A percentile compares a stretch with the other conserved stretches of the same genome.
Conservation (phyloP, 805 yeast species). For the Teunomyces cretensis region DNA sequence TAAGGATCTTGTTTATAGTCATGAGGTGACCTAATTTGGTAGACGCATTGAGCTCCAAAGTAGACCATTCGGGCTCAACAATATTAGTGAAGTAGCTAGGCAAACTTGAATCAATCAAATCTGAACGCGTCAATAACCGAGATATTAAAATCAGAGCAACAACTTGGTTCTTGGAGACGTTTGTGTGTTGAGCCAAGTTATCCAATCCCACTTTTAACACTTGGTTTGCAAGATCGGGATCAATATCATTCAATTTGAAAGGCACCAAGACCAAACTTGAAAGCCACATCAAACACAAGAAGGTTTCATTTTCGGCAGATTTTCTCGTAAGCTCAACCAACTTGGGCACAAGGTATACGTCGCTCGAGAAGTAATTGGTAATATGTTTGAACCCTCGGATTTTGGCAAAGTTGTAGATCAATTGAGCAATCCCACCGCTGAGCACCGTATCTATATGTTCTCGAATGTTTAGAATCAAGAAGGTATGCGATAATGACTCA, state of each 20-base stretch:
- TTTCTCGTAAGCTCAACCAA: slow-evolving; percentile 7
- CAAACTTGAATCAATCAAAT: slow-evolving; percentile 26
- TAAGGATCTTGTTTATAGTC: slow-evolving; percentile 38
- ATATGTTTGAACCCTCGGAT: slow-evolving; percentile 65
- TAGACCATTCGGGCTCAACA: slow-evolving; percentile 19
- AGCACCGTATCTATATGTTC: slow-evolving; percentile 1
- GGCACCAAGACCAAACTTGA: slow-evolving; percentile 72
- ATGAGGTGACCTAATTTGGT: slow-evolving; percentile 40
- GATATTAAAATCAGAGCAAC: slow-evolving; percentile 54
- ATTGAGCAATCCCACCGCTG: slow-evolving; percentile 21
- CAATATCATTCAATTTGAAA: slow-evolving; percentile 52
- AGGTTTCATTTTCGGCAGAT: slow-evolving; percentile 23
- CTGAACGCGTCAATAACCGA: slow-evolving; percentile 52
- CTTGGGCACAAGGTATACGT: slow-evolving; percentile 48
- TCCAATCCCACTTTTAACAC: slow-evolving; percentile 35
- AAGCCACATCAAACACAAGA: slow-evolving; percentile 65
- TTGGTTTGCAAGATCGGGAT: slow-evolving; percentile 25
- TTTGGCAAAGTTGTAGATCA: slow-evolving; percentile 62
- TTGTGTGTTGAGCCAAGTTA: slow-evolving; percentile 28
- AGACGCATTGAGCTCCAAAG: slow-evolving; percentile 7
- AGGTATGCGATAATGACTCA: slow-evolving; percentile 23
- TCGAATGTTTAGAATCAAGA: slow-evolving; percentile 13
- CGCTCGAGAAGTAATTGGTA: slow-evolving; percentile 58
- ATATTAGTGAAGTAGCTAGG: slow-evolving; percentile 15
- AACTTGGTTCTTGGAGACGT: slow-evolving; percentile 58